Evolutionary conservation across 495 filamentous ascomycete genomes (phyloP).

Genomic region (Neurospora tetrasperma): DNA sequence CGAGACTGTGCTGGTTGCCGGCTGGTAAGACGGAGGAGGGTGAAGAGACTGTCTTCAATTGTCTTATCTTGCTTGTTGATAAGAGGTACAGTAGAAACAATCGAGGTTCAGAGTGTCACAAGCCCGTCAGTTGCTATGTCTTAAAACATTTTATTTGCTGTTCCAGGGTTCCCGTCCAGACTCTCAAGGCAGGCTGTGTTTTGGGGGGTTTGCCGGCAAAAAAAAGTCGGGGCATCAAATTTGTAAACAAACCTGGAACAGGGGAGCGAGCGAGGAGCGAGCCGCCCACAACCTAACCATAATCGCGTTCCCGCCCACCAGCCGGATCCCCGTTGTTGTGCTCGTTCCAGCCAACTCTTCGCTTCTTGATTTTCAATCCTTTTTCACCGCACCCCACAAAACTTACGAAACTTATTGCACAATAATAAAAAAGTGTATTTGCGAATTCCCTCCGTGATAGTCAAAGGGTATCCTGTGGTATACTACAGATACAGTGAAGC

Average conservation of each 20-base stretch:
- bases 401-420: background rate
- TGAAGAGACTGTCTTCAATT: background rate
- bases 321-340: background rate
- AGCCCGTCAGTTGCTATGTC: background rate
- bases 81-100: no score
- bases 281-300: background rate
- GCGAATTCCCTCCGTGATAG: background rate
- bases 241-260: background rate
- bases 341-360: background rate
- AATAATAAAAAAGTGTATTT: background rate
- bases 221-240: background rate
- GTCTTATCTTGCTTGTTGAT: background rate
- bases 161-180: no score
- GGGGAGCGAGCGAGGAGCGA: background rate
- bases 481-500: background rate
- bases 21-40: background rate
- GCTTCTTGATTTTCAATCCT: background rate
- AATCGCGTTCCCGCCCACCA: background rate
- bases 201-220: background rate
- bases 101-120: background rate
- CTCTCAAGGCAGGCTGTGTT: background rate
- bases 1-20: background rate
- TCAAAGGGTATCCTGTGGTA: background rate
- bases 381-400: background rate
- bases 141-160: background rate